Evolutionary conservation across 1,139 yeast species (phyloP), one percentile per base, ranked within the genome.

Genomic region (Kodamaea sp.): DNA sequence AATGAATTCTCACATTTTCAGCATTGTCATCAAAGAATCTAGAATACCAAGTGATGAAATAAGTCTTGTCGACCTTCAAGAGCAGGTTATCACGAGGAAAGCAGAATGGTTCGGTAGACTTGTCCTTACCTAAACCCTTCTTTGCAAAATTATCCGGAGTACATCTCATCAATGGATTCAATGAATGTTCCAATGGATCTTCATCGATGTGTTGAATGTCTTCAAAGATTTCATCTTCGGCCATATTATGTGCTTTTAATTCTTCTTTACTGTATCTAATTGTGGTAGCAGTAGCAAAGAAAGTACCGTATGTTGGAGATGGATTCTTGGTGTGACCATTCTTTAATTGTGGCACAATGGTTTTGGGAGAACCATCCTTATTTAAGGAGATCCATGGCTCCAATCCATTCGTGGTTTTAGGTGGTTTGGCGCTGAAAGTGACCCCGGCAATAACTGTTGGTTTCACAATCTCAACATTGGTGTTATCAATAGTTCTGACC

Each of bases 371-470:
- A 7, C 96, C 96, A 44, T 82, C 78, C 46, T 82, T 81, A 41
- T 87, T 74, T 52, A 88, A 68, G 2, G 87, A 75, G 35, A 88
- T 69, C 96, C 96, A 88, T n/a, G 84, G 85, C 46, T 80, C 79
- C 44, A 85, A 71, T 9, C 86, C 86, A 46, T 82, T 68, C 15
- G 86, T 78, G 7, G 83, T 77, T 7, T 62, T 61, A 0, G 86
- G 78, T 1, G 95, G 95, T 52, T 80, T 78, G 8, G 83, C 87
- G 41, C 80, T 75, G 55, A 88, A 82, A 0, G 95, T 85, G 37
- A 88, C 86, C 20, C 92, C 92, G 25, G 78, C 87, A 53, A 87
- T 75, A 29, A 86, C 87, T 0, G 90, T 81, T 9, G 96, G 96
- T 0, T 81, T 78, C 28, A 88, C 92, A 25, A 84, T 70, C 56